Conservation (phyloP, 495 filamentous ascomycete genomes). For the Podospora conica region DNA sequence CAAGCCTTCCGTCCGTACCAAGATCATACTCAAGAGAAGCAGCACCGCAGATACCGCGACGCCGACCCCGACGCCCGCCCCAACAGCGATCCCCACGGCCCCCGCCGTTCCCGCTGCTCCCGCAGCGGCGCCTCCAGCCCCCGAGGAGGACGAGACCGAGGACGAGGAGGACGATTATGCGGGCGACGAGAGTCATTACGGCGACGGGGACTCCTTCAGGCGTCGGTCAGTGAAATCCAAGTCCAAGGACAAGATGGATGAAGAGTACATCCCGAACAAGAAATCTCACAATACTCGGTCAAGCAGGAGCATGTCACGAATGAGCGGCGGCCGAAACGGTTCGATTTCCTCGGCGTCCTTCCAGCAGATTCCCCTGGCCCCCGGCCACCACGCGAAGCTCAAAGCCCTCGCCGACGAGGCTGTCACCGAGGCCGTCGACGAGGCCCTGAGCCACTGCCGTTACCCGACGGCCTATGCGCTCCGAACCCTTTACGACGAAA, state of each 20-base stretch:
- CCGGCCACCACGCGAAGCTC: slow-evolving; percentile 21
- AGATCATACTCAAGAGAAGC: slow-evolving; percentile 38
- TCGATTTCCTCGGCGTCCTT: slow-evolving; percentile 16
- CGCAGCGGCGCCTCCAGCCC: slow-evolving; percentile 10
- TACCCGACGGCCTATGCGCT: slow-evolving; percentile 52
- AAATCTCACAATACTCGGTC: slow-evolving; percentile 14
- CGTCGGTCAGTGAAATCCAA: slow-evolving; percentile 18
- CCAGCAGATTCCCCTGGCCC: slow-evolving; percentile 15
- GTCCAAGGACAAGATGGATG: slow-evolving; percentile 17
- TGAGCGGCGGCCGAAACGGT: slow-evolving; percentile 13
- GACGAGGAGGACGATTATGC: slow-evolving; percentile 22
- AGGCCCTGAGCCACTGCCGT: slow-evolving; percentile 41
- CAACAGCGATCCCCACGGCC: slow-evolving; percentile 9
- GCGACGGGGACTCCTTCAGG: slow-evolving; percentile 6
- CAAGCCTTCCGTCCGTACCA: slow-evolving; percentile 21
- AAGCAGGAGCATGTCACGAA: slow-evolving; percentile 20
- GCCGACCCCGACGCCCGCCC: slow-evolving; percentile 15
- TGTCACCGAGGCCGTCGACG: slow-evolving; percentile 39
- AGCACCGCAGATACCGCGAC: slow-evolving; percentile 3
- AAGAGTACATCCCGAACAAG: slow-evolving; percentile 15
- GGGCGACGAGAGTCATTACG: slow-evolving; percentile 1
- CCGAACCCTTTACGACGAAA: slow-evolving; percentile 47
- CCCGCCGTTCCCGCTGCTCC: background rate
- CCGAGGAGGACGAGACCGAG: slow-evolving; percentile 30
- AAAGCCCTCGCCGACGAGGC: slow-evolving; percentile 30